Conservation (phyloP, 2,329 filamentous ascomycete genomes). For the Didymella pinodella region DNA sequence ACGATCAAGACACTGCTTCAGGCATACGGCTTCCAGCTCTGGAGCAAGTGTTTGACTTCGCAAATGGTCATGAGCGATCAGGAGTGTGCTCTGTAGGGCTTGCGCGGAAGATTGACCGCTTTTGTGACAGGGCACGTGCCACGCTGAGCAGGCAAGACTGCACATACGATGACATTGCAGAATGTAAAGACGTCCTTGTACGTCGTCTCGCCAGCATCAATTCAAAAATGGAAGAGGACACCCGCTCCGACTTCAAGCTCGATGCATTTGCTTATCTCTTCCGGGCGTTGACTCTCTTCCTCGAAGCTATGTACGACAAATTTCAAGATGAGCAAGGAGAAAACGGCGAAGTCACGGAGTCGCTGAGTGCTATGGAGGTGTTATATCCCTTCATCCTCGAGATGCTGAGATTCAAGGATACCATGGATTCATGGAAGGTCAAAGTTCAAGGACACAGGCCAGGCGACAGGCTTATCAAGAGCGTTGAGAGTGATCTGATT, state of each 20-base stretch:
- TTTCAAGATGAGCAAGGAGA: conserved; percentile 7
- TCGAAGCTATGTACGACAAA: conserved; percentile 31
- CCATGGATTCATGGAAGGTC: conserved; percentile 34
- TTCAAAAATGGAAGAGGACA: not conserved
- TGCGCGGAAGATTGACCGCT: conserved; percentile 22
- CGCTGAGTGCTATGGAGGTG: conserved; percentile 28
- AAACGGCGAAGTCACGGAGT: conserved; percentile 14
- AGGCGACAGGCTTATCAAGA: conserved; percentile 34
- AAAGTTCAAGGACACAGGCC: conserved; percentile 22
- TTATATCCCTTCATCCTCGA: conserved; percentile 25
- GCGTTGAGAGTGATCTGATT: conserved; percentile 37
- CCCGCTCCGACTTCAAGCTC: conserved; percentile 30
- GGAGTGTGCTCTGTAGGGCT: conserved; percentile 32
- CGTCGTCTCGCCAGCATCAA: conserved; percentile 16
- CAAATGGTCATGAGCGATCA: conserved; percentile 25
- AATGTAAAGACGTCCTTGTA: conserved; percentile 18
- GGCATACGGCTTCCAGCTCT: conserved; percentile 6
- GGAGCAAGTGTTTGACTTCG: conserved; percentile 33
- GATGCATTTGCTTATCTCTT: conserved; percentile 43
- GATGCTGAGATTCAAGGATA: conserved; percentile 38
- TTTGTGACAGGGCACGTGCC: conserved; percentile 21
- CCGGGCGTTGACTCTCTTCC: conserved; percentile 25
- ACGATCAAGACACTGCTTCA: not conserved
- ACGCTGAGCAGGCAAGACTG: conserved; percentile 12
- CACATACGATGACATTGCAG: conserved; percentile 20